phyloP scores from a whole-genome alignment of 371 early-diverging fungal genomes.

The Mucor plumbeus region DNA sequence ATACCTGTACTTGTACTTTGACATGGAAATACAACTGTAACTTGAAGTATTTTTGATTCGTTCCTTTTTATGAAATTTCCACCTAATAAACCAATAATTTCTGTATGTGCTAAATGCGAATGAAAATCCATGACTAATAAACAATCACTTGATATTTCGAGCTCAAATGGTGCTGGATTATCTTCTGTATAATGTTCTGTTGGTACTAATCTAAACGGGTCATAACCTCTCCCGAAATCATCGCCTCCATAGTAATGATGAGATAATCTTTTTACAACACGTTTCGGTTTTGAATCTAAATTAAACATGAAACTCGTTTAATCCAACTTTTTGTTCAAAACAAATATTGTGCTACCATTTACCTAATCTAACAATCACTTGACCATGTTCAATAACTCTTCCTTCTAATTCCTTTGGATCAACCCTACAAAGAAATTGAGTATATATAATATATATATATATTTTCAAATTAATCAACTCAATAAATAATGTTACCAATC shows the following conservation, averaged over 20 bases:
- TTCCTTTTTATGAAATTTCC: conserved; percentile 45
- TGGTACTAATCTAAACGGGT: conserved; percentile 74
- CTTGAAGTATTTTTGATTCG: conserved; percentile 16
- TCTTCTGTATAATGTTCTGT: conserved; percentile 56
- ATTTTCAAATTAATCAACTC: too few species aligned
- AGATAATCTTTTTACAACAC: conserved; percentile 29
- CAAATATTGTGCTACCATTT: not conserved
- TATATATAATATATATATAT: too few species aligned
- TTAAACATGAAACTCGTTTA: conserved; percentile 14
- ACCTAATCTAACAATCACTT: conserved; percentile 21
- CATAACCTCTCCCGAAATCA: conserved; percentile 57
- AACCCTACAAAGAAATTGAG: conserved; percentile 62
- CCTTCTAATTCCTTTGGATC: conserved; percentile 70
- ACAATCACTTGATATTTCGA: conserved; percentile 58
- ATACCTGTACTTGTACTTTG: conserved; percentile 70
- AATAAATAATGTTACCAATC: conserved; percentile 5
- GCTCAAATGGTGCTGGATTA: conserved; percentile 64
- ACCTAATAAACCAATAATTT: conserved; percentile 87
- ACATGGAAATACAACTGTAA: conserved; percentile 66
- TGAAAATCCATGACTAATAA: conserved; percentile 82
- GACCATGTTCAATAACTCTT: conserved; percentile 65
- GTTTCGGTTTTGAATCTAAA: conserved; percentile 41
- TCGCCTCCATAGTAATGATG: conserved; percentile 43
- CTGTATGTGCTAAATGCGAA: conserved; percentile 80
- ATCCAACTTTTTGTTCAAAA: not conserved